Evolutionary conservation across 441 rosid species (phyloP), one percentile per base, ranked within the genome.

Genomic region (Euphorbia neoarborescens): DNA sequence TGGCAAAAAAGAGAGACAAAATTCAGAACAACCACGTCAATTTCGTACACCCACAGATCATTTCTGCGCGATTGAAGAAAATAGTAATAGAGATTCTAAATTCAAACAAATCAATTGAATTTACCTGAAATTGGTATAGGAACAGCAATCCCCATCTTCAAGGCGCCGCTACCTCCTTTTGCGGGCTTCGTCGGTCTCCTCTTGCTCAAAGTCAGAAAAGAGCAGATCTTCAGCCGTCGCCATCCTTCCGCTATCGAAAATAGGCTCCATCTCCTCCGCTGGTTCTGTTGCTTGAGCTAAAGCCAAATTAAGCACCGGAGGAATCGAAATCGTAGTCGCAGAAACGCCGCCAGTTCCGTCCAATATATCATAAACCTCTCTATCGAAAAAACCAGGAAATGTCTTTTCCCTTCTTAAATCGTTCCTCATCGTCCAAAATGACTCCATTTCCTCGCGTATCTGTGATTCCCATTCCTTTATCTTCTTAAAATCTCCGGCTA

Each of bases 341-440:
- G 69, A 76, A 24, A 73, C 79, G 53, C 72, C 71, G n/a, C 75
- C 80, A 7, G 78, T 82, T 14, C 90, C 91, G 9, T 90, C 96
- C 0, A 94, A 82, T 12, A 90, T 89, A 69, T 94, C 97, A 56
- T 86, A 94, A 37, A 94, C 96, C 78, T 91, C 99, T 77, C 89
- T 84, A 64, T 94, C 97, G 76, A 91, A 94, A 73, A 91, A 94
- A 5, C 97, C 97, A 1, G 98, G 99, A 77, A 94, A 81, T 81
- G 84, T 89, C 86, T 86, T 88, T 76, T 89, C 99, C 8, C 98
- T 71, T 51, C 98, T 84, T 62, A 90, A 68, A 70, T 94, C 99
- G 64, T 90, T 94, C 82, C 99, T 82, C 97, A 94, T 92, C 4
- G 84, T 82, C 99, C 99, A 94, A 81, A 86, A 94, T 64, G 99